Percentiles rank a stretch among this genome's conserved stretches.
phyloP scores from a whole-genome alignment of 305 asterid species.

The Solanum hybrid region DNA sequence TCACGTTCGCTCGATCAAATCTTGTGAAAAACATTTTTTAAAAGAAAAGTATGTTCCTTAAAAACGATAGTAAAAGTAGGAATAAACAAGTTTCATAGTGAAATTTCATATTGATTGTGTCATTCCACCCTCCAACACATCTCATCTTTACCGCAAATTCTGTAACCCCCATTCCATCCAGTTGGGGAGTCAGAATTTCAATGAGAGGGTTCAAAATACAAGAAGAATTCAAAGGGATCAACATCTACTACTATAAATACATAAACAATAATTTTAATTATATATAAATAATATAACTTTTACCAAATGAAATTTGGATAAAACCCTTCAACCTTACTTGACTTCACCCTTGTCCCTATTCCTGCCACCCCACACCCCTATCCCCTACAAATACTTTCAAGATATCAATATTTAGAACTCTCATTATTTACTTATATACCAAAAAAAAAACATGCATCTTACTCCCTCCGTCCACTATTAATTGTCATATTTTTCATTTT shows the following conservation, averaged over 20 bases:
- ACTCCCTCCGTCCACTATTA: too few species aligned
- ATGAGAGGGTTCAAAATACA: not conserved
- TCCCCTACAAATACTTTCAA: not conserved
- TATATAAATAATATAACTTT: too few species aligned
- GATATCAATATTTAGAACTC: too few species aligned
- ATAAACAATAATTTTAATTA: too few species aligned
- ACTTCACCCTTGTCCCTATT: too few species aligned
- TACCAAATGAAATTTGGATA: rapidly evolving
- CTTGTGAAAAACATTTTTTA: too few species aligned
- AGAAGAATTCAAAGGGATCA: too few species aligned
- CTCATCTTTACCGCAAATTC: not conserved
- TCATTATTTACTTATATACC: not conserved
- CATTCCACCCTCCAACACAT: not conserved
- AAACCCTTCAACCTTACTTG: not conserved
- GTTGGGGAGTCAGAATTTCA: not conserved
- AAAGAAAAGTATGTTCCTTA: not conserved
- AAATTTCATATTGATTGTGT: too few species aligned
- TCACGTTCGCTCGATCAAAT: too few species aligned
- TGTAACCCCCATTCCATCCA: not conserved
- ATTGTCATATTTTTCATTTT: too few species aligned
- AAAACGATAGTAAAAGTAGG: too few species aligned
- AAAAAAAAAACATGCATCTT: not conserved
- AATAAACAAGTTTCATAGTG: not conserved
- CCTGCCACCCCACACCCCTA: not conserved
- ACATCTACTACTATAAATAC: not conserved